Base-by-base conservation (phyloP, 169 alveolate genomes). In the Plasmodium coatneyi region DNA sequence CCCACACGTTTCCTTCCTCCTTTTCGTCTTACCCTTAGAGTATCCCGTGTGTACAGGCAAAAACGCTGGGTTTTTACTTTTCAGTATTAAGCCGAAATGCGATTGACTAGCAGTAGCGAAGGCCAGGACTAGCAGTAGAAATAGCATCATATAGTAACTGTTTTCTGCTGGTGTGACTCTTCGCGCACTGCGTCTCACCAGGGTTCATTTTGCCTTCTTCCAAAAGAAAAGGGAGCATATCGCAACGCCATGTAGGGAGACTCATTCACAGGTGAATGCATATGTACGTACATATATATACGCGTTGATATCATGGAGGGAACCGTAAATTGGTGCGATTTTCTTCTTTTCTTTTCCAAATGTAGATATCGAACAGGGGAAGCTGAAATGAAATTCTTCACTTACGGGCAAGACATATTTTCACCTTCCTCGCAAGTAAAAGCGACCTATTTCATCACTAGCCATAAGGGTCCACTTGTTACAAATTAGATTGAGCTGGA, bases 131-230 rank as follows among this genome's bases (percentile, higher is more conserved):
- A 78, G 82, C 56, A 87, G 80, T 66, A 78, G 71, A 36, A 87
- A 78, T 87, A 56, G 79, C 93, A 87, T 87, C 82, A 87, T 87
- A 79, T 87, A 36, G 46, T 83, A 83, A 7, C 72, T 34, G 46
- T 66, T n/a, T 87, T 6, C 52, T 56, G 43, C 79, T 72, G 80
- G 60, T 39, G 49, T 28, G 25, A 22, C 14, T 52, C 12, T 49
- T n/a, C 71, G 89, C 16, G 46, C 52, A 71, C 28, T 86, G 22
- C 39, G 71, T 66, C 82, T 87, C 89, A 52, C 70, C 46, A 16
- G 30, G 32, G 32, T 56, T 80, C 89, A 87, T 78, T 80, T 87
- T 76, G 22, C 2, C 25, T 32, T 84, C 39, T 41, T 72, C 39
- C 79, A 12, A 39, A 80, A 16, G 46, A 79, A 79, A 39, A 10